Base-by-base conservation (phyloP, 495 filamentous ascomycete genomes). In the Aspergillus sparsus region DNA sequence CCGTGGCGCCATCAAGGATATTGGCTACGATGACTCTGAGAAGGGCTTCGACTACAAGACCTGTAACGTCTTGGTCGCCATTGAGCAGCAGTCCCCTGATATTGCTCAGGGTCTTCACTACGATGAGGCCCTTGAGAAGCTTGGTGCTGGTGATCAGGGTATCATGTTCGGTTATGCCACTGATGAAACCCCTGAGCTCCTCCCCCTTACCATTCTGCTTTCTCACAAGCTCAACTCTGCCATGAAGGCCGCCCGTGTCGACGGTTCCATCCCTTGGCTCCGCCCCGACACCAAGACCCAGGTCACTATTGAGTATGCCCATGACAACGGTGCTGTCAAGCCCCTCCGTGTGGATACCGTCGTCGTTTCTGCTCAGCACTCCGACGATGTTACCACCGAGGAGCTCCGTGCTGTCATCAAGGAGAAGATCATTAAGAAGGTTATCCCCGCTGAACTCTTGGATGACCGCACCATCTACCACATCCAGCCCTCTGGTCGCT, bases 1-100 rank as follows among this genome's bases (percentile, higher is more conserved):
- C 78, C 94, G 94, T 78, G 80, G 83, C 67, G 85, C 93, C 71
- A 93, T 98, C 85, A 92, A 96, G 86, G 94, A 96, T 67, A 98
- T 98, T 71, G 94, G 94, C 65, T 98, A 98, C 74, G 94, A 98
- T 82, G 83, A 86, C 75, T 97, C 93, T 55, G 85, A 86, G 71
- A 98, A 98, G 86, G 94, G 94, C 46, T 98, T 98, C 83, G 94
- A 98, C 82, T 97, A 97, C 90, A 98, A 98, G 88, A 98, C 94
- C 67, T 93, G 89, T 84, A 98, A 97, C 83, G 86, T 98, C 68
- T 83, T 98, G 65, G 93, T 97, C 68, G 94, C 93, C 82, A 97
- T 98, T 78, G 94, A 98, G 87, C 88, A 98, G 80, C 94, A 98
- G 80, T 97, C 93, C 58, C 90, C 93, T 63, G 94, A 98, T 82